Evolutionary conservation across 2,329 filamentous ascomycete genomes (phyloP), one percentile per base, ranked within the genome.

Genomic region (Microcera coccophila): DNA sequence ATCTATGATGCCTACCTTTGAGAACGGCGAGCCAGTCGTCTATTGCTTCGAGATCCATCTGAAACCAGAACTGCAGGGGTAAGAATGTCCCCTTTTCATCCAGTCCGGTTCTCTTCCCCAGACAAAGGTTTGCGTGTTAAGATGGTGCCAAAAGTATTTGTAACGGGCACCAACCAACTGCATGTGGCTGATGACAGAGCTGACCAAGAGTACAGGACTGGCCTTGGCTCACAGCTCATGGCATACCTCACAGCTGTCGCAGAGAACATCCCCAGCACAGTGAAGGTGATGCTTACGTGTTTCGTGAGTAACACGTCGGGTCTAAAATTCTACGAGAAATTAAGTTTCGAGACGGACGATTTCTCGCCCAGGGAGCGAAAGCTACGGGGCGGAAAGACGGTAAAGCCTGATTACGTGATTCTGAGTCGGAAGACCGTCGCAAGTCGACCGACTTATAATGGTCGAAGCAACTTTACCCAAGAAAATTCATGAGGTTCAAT

Each of bases 31-130:
- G 45, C 71, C 81, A 0, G 85, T 90, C 2, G 60, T 89, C 16
- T 91, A 90, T 62, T 83, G 86, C 62, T 91, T 90, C 61, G 86
- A 91, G 65, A 79, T 91, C 26, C 86, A 91, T 58, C 73, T 90
- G 3, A 64, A 70, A 28, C 65, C 72, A 1, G 64, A 69, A 2
- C 60, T 85, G 4, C 76, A 78, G 52, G 74, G 82, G 67, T 79
- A 62, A 48, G 66, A 39, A 39, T 38, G 14, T 24, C 21, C 26
- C 36, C 28, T 38, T 22, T 29, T 28, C 17, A 22, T 37, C 32
- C 33, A 16, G n/a, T n/a, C n/a, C n/a, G n/a, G n/a, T n/a, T n/a
- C n/a, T n/a, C n/a, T n/a, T n/a, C n/a, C n/a, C n/a, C n/a, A n/a
- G n/a, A n/a, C n/a, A n/a, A n/a, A n/a, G n/a, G n/a, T n/a, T n/a